Base-by-base conservation (phyloP, 2,329 filamentous ascomycete genomes). In the Alternaria sp. region DNA sequence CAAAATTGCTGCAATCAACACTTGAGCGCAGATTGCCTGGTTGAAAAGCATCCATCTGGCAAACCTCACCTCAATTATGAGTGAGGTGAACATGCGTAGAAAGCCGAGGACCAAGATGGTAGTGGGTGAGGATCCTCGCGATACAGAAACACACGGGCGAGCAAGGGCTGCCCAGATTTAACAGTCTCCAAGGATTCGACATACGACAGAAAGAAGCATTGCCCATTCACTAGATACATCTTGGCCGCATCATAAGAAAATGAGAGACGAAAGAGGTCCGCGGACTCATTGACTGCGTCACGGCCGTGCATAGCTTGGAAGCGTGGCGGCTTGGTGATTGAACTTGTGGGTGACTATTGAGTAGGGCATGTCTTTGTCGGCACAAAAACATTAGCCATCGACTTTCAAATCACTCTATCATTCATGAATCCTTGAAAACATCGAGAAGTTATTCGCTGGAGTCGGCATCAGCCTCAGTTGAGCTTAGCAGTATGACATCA, bases 201-300 rank as follows among this genome's bases (percentile, higher is more conserved):
- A 13, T 47, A 32, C 11, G 46, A 47, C 26, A 51, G 15, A 17
- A 21, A 45, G 15, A 17, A 49, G 26, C 10, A 47, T 28, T 19
- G 7, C 23, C 21, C 30, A 26, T 47, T 23, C n/a, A 40, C 30
- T 28, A 10, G 13, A 19, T 40, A 15, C 26, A 51, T 50, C 57
- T 59, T 52, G 36, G 47, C 47, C 36, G 26, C 25, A 45, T 54
- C 36, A 45, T 59, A n/a, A 46, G 23, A 3, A 23, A 28, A 25
- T n/a, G 21, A 40, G 40, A 50, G 23, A n/a, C 17, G 49, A 7
- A 56, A 45, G n/a, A 21, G 45, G 30, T 47, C 54, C 54, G 59
- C 59, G 54, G 59, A 54, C 36, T 52, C 26, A 8, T 23, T 11
- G 11, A 23, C 36, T 59, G 47, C 59, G 55, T 62, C 55, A 62